Evolutionary conservation across 2,329 filamentous ascomycete genomes (phyloP).

Genomic region (Penicillium capsulatum): DNA sequence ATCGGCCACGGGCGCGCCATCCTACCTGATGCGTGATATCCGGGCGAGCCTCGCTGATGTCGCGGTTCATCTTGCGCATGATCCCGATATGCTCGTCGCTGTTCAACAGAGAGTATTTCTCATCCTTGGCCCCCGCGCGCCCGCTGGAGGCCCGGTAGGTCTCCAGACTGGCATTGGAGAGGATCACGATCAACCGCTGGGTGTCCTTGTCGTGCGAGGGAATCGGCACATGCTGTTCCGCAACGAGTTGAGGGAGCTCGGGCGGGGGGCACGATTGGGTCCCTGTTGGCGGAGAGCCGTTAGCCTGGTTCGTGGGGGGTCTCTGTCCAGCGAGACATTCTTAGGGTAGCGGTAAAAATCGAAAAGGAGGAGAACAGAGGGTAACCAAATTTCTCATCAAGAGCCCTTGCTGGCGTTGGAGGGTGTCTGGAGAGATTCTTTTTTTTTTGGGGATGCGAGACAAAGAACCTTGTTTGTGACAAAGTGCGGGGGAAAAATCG

Average conservation of each 20-base stretch:
- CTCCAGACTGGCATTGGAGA: slow-evolving; percentile 95
- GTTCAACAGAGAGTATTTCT: slow-evolving; percentile 96
- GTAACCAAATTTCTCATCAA: too few relatives aligned
- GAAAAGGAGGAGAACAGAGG: too few relatives aligned
- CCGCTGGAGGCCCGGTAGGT: slow-evolving; percentile 87
- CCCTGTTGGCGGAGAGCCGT: slow-evolving; percentile 49
- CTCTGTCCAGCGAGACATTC: too few relatives aligned
- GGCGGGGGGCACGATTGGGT: slow-evolving; percentile 95
- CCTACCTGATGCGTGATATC: slow-evolving; percentile 98
- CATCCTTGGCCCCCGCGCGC: slow-evolving; percentile 63
- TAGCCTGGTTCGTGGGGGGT: slow-evolving; percentile 25
- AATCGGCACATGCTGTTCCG: slow-evolving; percentile 86
- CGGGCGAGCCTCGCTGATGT: slow-evolving; percentile 94
- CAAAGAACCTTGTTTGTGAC: too few relatives aligned
- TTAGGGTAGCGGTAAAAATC: too few relatives aligned
- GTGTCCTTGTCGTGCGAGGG: slow-evolving; percentile 82
- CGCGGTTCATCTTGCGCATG: slow-evolving; percentile 98
- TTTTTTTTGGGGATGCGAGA: too few relatives aligned
- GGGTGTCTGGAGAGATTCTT: too few relatives aligned
- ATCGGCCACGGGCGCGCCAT: slow-evolving; percentile 12
- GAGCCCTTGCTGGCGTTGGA: too few relatives aligned
- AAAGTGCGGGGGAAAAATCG: neutral
- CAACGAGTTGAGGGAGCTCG: slow-evolving; percentile 82
- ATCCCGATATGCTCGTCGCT: slow-evolving; percentile 98
- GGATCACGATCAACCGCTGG: slow-evolving; percentile 86